phyloP scores from a whole-genome alignment of 2,329 filamentous ascomycete species.

The Aureobasidium melanogenum region DNA sequence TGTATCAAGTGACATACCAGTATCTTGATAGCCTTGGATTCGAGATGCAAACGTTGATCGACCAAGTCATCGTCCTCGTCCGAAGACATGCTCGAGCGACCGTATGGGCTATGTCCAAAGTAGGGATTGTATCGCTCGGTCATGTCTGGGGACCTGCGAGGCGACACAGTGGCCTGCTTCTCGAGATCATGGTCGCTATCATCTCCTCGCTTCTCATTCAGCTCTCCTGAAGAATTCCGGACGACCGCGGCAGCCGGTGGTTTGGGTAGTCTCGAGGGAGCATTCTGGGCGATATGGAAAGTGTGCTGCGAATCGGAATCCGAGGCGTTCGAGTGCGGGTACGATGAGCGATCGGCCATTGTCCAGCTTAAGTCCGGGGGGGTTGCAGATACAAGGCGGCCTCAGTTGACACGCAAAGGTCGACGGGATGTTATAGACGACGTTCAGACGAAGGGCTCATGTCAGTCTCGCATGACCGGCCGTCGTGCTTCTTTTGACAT shows the following conservation, averaged over 20 bases:
- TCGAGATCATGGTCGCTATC: background rate
- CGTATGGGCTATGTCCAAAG: background rate
- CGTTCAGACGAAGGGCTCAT: background rate
- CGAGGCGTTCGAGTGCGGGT: background rate
- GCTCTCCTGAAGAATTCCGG: background rate
- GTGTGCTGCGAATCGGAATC: conserved; percentile 5
- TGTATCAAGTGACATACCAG: conserved; percentile 25
- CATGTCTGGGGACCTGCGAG: background rate
- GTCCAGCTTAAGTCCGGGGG: conserved; percentile 5
- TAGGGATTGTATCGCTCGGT: conserved; percentile 3
- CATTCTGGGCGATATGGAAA: background rate
- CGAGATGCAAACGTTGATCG: conserved; percentile 30
- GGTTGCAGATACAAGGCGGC: background rate
- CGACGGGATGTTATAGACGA: background rate
- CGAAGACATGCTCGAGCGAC: conserved; percentile 13
- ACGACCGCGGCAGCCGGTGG: background rate
- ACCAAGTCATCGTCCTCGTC: conserved; percentile 27
- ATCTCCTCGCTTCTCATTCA: background rate
- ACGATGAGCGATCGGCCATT: conserved; percentile 6
- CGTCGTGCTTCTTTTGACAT: conserved; percentile 9
- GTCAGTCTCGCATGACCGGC: conserved; percentile 6
- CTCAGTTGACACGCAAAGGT: conserved; percentile 2
- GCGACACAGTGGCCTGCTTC: background rate
- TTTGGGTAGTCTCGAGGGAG: conserved; percentile 1
- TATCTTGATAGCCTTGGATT: conserved; percentile 36